Evolutionary conservation across 352 stramenopile genomes (phyloP), one percentile per base, ranked within the genome.

Genomic region (Phytophthora hibernalis): DNA sequence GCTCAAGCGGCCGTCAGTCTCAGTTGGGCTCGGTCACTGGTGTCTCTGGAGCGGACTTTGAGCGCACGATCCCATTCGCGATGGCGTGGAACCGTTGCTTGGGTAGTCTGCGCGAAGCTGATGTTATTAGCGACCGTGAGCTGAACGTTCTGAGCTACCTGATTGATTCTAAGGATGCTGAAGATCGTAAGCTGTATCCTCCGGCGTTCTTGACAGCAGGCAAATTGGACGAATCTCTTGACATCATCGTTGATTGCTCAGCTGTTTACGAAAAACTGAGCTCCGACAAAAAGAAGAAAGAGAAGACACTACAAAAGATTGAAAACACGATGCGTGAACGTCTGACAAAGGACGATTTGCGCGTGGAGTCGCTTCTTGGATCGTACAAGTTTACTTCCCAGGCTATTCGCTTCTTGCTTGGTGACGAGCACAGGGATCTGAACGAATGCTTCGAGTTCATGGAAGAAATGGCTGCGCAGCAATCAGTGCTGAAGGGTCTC

Each of bases 301-400:
- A 92, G 13, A 96, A 96, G 71, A 72, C 83, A 2, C 59, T 96
- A 21, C 86, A 96, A 60, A 96, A 95, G 72, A 89, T 96, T 37
- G 88, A 95, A 50, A 92, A 77, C 16, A 89, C 82, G 11, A 96
- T 96, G 88, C 85, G 83, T 16, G 86, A 93, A 24, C 85, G 88
- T 59, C 70, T 96, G 18, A 74, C 90, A 2, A 96, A 96, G 72
- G 88, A 96, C 42, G 85, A 96, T 50, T 43, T 96, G 65, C 86
- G 88, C 47, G 66, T 96, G 9, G 85, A 96, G 55, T 91, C 86
- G 7, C 79, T 93, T 63, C 50, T 95, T 13, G 88, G 88, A 0
- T 95, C 86, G 18, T 96, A 95, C 79, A 94, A 94, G 62, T 96
- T 96, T 61, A 90, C 86, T 0, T 96, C 88, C 0, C 88, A 96